phyloP scores from a whole-genome alignment of 345 rosid species.

The Populus davidiana region DNA sequence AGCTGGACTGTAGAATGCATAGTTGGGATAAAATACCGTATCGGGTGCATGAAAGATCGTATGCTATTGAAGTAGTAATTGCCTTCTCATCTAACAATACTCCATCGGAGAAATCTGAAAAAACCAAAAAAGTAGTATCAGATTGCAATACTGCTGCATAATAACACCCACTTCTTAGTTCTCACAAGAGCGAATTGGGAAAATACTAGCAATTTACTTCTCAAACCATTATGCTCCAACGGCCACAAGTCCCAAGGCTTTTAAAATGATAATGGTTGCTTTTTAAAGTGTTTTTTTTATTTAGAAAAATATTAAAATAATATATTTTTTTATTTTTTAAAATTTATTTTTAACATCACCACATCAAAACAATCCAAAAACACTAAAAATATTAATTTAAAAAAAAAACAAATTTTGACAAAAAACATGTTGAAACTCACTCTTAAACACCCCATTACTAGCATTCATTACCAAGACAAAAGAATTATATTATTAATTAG shows the following conservation, averaged over 20 bases:
- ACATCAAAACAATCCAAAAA: no score
- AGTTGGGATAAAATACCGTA: background rate
- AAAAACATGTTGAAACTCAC: no score
- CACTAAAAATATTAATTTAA: no score
- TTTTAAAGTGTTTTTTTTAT: no score
- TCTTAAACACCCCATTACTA: no score
- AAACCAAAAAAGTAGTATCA: background rate
- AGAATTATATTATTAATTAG: background rate
- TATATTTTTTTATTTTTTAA: no score
- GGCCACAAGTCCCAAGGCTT: background rate
- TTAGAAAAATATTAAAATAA: no score
- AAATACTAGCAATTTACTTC: background rate
- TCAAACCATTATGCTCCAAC: background rate
- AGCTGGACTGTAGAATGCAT: background rate
- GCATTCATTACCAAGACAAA: no score
- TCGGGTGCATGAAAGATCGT: background rate
- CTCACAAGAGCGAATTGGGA: background rate
- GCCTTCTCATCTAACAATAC: background rate
- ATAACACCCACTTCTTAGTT: background rate
- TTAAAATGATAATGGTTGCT: no score
- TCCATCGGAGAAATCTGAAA: background rate
- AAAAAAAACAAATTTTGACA: no score
- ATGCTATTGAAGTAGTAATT: background rate
- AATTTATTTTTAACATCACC: no score
- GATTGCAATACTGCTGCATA: background rate